Percentiles rank a stretch among this genome's conserved stretches.
These are phyloP conservation scores for Pseudozyma thailandica DNA, from an alignment of 1,284 basidiomycete species.

Conservation along the genomic window DNA sequence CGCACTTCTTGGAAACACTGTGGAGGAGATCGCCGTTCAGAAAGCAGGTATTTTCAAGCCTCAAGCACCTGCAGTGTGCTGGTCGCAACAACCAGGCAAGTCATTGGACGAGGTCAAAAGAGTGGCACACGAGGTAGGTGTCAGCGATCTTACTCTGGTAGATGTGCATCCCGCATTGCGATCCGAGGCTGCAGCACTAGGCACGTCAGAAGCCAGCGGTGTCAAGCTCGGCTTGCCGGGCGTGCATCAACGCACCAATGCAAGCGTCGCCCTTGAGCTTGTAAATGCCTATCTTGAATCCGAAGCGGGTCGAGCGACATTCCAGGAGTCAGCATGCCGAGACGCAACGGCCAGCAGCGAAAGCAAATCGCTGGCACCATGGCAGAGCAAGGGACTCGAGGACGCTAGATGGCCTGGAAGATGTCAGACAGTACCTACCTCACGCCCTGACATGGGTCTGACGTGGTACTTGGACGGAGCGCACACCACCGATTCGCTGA, in stretches of 20 bases:
- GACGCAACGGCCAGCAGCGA: background rate
- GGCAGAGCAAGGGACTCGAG: conserved; percentile 76
- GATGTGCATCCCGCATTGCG: conserved; percentile 36
- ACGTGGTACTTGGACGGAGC: conserved; percentile 96
- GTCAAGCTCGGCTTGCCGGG: conserved; percentile 79
- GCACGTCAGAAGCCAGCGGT: background rate
- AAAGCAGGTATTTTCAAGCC: conserved; percentile 97
- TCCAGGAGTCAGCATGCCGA: conserved; percentile 25
- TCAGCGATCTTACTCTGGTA: conserved; percentile 28
- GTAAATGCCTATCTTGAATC: conserved; percentile 77
- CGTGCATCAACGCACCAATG: conserved; percentile 89
- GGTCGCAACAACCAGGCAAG: conserved; percentile 81
- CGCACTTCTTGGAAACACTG: conserved; percentile 86
- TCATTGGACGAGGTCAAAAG: conserved; percentile 77
- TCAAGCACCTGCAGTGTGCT: conserved; percentile 85
- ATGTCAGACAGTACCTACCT: conserved; percentile 80
- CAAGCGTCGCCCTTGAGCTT: conserved; percentile 83
- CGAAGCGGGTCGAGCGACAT: conserved; percentile 57
- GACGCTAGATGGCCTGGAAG: conserved; percentile 92
- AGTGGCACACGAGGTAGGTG: conserved; percentile 76
- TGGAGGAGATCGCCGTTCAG: conserved; percentile 90
- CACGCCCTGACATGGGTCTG: conserved; percentile 69
- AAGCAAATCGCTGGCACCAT: conserved; percentile 17
- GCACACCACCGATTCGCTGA: conserved; percentile 90
- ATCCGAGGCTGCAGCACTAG: conserved; percentile 21